Percentiles rank a stretch among this genome's conserved stretches.
These are phyloP conservation scores for Extremus antarcticus DNA, from an alignment of 495 filamentous ascomycete species.

Conservation along the genomic window DNA sequence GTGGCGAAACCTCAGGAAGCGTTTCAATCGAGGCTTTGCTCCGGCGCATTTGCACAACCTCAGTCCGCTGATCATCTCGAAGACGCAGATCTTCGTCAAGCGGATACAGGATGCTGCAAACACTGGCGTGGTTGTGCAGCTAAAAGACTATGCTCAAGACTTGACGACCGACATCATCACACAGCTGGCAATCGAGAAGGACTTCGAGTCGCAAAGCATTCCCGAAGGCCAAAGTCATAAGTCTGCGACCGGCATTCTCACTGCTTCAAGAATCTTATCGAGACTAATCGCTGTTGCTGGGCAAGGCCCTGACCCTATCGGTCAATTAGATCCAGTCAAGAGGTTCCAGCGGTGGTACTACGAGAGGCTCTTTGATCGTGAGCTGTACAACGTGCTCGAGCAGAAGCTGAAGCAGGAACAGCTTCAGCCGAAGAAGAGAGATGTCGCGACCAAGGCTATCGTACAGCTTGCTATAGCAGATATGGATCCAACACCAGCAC, in stretches of 20 bases:
- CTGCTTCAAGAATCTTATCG: background rate
- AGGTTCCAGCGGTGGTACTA: background rate
- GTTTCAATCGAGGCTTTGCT: background rate
- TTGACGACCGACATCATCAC: slow-evolving; percentile 1
- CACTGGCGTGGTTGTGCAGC: background rate
- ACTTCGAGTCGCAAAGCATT: background rate
- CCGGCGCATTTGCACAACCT: background rate
- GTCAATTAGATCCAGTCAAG: background rate
- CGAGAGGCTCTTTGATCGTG: background rate
- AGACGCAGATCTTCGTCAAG: background rate
- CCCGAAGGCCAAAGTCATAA: background rate
- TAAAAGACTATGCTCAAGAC: background rate
- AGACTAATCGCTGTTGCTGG: background rate
- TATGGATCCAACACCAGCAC: background rate
- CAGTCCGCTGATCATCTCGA: background rate
- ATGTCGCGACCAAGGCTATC: background rate
- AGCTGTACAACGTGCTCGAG: background rate
- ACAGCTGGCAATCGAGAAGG: background rate
- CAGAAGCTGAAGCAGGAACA: background rate
- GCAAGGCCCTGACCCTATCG: background rate
- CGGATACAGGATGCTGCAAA: background rate
- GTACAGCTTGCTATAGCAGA: background rate
- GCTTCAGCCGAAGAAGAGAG: background rate
- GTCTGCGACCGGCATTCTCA: background rate
- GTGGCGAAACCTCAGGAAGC: background rate